Conservation (phyloP, 2,329 filamentous ascomycete species). For the Epichloe uncinata region DNA sequence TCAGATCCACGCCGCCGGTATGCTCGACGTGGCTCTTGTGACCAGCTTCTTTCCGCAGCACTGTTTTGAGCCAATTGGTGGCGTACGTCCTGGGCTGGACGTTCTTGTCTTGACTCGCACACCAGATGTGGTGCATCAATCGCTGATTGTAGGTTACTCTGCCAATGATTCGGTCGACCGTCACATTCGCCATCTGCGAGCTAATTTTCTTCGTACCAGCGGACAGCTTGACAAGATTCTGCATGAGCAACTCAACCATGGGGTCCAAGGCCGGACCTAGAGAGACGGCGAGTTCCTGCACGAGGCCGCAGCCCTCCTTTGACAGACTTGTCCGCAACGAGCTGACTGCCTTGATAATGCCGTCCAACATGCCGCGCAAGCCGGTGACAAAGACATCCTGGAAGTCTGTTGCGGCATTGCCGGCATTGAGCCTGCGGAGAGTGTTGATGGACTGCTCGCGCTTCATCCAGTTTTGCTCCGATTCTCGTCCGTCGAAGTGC, state of each 20-base stretch:
- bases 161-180: slow-evolving; percentile 68
- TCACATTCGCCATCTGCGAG: slow-evolving; percentile 67
- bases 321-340: slow-evolving; percentile 84
- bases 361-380: slow-evolving; percentile 66
- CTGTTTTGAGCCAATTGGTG: slow-evolving; percentile 69
- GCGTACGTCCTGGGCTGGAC: slow-evolving; percentile 71
- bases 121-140: slow-evolving; percentile 74
- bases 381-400: slow-evolving; percentile 54
- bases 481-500: slow-evolving; percentile 76
- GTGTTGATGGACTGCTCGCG: slow-evolving; percentile 71
- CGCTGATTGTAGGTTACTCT: slow-evolving; percentile 68
- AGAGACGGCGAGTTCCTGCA: slow-evolving; percentile 71
- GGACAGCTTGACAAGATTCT: slow-evolving; percentile 79
- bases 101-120: slow-evolving; percentile 84
- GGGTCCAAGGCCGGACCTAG: slow-evolving; percentile 70
- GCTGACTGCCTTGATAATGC: slow-evolving; percentile 72
- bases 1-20: slow-evolving; percentile 63
- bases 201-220: slow-evolving; percentile 86
- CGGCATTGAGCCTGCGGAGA: slow-evolving; percentile 64
- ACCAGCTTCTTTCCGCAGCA: slow-evolving; percentile 62
- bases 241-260: slow-evolving; percentile 81
- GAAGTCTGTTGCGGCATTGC: slow-evolving; percentile 72
- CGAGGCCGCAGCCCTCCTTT: slow-evolving; percentile 68
- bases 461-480: slow-evolving; percentile 81
- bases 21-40: slow-evolving; percentile 80